Evolutionary conservation across 257 asterid genomes (phyloP).

Genomic region (Euphrasia confusa): DNA sequence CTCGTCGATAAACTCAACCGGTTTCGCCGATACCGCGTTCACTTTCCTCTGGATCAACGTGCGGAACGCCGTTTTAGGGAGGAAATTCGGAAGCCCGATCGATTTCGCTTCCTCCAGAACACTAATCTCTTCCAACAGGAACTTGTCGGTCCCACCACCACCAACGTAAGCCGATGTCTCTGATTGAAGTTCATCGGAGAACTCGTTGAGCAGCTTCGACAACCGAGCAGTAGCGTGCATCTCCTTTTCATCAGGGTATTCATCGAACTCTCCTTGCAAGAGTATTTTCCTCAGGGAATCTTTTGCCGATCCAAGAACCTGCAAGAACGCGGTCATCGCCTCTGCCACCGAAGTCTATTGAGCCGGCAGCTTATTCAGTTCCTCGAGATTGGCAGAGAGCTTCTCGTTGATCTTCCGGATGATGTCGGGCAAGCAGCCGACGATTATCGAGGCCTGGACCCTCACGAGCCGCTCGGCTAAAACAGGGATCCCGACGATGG

Average conservation of each 20-base stretch:
- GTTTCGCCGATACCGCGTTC: constrained; percentile 17
- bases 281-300: constrained; percentile 38
- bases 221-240: constrained; percentile 33
- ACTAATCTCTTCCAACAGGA: constrained; percentile 28
- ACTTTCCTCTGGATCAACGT: constrained; percentile 26
- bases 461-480: constrained; percentile 30
- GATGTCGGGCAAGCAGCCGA: constrained; percentile 33
- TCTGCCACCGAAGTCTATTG: constrained; percentile 23
- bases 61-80: constrained; percentile 24
- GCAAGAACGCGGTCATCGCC: constrained; percentile 30
- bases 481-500: constrained; percentile 25
- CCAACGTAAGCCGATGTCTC: not conserved
- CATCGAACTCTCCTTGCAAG: constrained; percentile 39
- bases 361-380: constrained; percentile 31
- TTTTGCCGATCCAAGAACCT: constrained; percentile 24
- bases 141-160: not conserved
- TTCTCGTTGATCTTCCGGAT: constrained; percentile 33
- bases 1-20: constrained; percentile 26
- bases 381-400: constrained; percentile 26
- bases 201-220: constrained; percentile 26
- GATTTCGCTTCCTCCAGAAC: constrained; percentile 29
- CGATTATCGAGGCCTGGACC: constrained; percentile 34
- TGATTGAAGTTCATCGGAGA: constrained; percentile 13
- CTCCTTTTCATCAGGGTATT: constrained; percentile 27
- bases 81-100: constrained; percentile 30